Base-by-base conservation (phyloP, 495 filamentous ascomycete species). In the Trypethelium eluteriae region DNA sequence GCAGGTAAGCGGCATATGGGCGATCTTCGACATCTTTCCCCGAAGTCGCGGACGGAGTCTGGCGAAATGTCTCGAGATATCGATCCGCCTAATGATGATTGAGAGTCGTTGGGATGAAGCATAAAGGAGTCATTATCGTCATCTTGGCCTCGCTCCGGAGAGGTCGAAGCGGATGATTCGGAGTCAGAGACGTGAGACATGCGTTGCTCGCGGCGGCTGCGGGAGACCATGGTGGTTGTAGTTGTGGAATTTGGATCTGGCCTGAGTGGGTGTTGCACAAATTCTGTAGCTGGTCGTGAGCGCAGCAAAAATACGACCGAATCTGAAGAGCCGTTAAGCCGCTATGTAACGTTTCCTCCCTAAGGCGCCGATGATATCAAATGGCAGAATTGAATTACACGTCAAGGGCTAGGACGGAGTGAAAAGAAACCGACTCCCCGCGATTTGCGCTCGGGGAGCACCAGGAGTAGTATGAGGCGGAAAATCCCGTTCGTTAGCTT, bases 51-150 rank as follows among this genome's bases (percentile, higher is more conserved):
- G 61, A 66, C 71, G 7, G 35, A 57, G 3, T 77, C 72, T 50
- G 66, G 57, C 3, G 72, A 70, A 16, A 76, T 67, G 16, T 76
- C 76, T 59, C 53, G 18, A 34, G 53, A 59, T 35, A 59, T 59
- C 3, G 53, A 59, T 3, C 69, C 68, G 38, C 89, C 92, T 47
- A 96, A 83, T 2, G 93, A 97, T 5, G 93, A 96, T 71, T 92
- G 84, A 3, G 91, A 96, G 75, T 97, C 93, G 77, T 96, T 96
- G 67, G 84, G 82, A 67, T 87, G 89, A 56, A 85, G 83, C 76
- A 84, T 88, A 77, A 94, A 93, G 80, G 93, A 95, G 76, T 97
- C 92, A 69, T 90, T 94, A 70, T 79, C 77, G 77, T 96, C 92
- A 76, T 96, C 91, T 67, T 85, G 83, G 70, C 85, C 83, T 38